Conservation (phyloP, 495 filamentous ascomycete species). For the Chlorociboria aeruginascens region DNA sequence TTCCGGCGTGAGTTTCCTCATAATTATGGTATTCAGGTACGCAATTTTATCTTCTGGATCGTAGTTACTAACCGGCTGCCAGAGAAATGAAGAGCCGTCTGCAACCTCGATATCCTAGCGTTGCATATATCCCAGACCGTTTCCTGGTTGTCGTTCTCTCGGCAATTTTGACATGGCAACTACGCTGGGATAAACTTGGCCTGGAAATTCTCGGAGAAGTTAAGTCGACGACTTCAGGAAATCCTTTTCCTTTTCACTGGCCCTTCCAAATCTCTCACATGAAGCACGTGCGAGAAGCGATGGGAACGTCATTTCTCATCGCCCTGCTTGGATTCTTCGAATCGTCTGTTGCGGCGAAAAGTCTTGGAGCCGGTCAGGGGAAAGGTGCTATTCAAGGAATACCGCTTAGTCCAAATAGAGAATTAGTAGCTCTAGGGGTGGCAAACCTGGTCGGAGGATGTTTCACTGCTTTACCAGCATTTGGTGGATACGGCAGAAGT, state of each 20-base stretch:
- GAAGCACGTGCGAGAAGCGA: slow-evolving; percentile 70
- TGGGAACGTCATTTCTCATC: slow-evolving; percentile 89
- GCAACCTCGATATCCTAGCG: slow-evolving; percentile 65
- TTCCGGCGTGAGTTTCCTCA: slow-evolving; percentile 64
- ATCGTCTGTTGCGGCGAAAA: slow-evolving; percentile 94
- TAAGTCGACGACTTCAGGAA: slow-evolving; percentile 46
- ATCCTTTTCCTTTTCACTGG: slow-evolving; percentile 69
- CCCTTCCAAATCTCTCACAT: slow-evolving; percentile 68
- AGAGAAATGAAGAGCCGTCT: slow-evolving; percentile 70
- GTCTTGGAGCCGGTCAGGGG: slow-evolving; percentile 50
- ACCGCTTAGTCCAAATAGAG: slow-evolving; percentile 78
- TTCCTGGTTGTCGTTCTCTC: slow-evolving; percentile 84
- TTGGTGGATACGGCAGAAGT: slow-evolving; percentile 91
- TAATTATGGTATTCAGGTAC: slow-evolving; percentile 67
- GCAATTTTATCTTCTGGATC: not conserved
- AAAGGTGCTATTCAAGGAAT: slow-evolving; percentile 58
- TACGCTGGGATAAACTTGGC: slow-evolving; percentile 70
- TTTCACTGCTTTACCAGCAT: slow-evolving; percentile 84
- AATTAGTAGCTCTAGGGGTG: slow-evolving; percentile 83
- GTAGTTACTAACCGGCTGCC: slow-evolving; percentile 7
- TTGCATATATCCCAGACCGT: slow-evolving; percentile 87
- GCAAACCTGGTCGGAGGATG: slow-evolving; percentile 86
- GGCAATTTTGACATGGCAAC: slow-evolving; percentile 64
- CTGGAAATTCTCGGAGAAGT: slow-evolving; percentile 76
- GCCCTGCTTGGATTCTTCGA: slow-evolving; percentile 96